These are phyloP conservation scores for Fusarium setosum DNA, from an alignment of 2,329 filamentous ascomycete species.

Conservation along the genomic window DNA sequence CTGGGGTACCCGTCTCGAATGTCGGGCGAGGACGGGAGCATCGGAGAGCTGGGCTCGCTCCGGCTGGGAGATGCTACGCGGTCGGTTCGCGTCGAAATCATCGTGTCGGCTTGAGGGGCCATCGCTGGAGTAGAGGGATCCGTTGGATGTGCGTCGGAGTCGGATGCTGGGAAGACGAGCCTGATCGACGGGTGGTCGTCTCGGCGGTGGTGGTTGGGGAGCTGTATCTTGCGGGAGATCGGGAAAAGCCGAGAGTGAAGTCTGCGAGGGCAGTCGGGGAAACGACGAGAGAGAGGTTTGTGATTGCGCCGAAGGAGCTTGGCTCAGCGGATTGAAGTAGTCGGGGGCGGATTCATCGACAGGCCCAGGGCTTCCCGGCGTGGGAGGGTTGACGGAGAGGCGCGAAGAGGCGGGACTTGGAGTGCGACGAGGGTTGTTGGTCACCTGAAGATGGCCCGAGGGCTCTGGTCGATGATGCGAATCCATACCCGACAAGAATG, in stretches of 20 bases:
- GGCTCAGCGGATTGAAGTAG: constrained; percentile 40
- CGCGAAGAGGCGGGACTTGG: constrained; percentile 33
- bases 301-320: constrained; percentile 36
- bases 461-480: constrained; percentile 30
- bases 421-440: constrained; percentile 11
- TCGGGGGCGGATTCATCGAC: constrained; percentile 36
- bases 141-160: constrained; percentile 39
- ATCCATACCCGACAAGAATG: constrained; percentile 33
- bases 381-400: constrained; percentile 4
- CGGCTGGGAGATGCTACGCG: constrained; percentile 52
- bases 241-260: constrained; percentile 28
- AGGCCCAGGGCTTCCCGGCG: constrained; percentile 33
- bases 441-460: constrained; percentile 29
- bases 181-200: constrained; percentile 31
- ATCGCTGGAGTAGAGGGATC: constrained; percentile 32
- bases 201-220: constrained; percentile 5
- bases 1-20: constrained; percentile 48
- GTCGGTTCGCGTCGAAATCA: constrained; percentile 38
- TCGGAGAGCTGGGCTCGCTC: constrained; percentile 38
- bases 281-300: constrained; percentile 30
- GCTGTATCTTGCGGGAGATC: no score
- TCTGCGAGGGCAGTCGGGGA: constrained; percentile 22
- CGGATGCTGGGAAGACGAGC: constrained; percentile 42
- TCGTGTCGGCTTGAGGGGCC: constrained; percentile 15
- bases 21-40: constrained; percentile 35